phyloP scores from a whole-genome alignment of 2,329 filamentous ascomycete species.

The Pseudogymnoascus sp. region DNA sequence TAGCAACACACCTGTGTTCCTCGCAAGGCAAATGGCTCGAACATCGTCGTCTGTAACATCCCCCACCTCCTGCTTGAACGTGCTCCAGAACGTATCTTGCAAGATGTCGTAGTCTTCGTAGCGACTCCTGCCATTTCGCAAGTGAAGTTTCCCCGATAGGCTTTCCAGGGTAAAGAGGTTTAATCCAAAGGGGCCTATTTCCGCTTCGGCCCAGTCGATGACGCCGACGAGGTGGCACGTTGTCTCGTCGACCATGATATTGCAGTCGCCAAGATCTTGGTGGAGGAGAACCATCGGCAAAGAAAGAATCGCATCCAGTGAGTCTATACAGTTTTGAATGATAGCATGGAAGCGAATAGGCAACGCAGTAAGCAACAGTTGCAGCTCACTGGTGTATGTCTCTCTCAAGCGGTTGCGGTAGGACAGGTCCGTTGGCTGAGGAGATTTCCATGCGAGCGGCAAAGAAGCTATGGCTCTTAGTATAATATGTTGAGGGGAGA shows the following conservation, averaged over 20 bases:
- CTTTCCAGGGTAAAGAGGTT: constrained; percentile 31
- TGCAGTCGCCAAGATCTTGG: constrained; percentile 31
- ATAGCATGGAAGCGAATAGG: constrained; percentile 29
- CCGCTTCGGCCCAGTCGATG: constrained; percentile 35
- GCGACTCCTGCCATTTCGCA: constrained; percentile 28
- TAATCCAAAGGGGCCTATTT: constrained; percentile 32
- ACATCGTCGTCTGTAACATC: constrained; percentile 22
- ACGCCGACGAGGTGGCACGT: constrained; percentile 32
- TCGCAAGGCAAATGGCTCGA: constrained; percentile 26
- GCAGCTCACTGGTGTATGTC: constrained; percentile 27
- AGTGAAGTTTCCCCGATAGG: constrained; percentile 30
- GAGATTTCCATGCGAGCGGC: constrained; percentile 31
- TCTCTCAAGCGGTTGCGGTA: constrained; percentile 22
- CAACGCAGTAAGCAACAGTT: constrained; percentile 27
- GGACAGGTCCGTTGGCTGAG: constrained; percentile 23
- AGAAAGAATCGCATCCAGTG: constrained; percentile 28
- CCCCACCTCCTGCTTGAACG: constrained; percentile 25
- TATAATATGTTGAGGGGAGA: neutral
- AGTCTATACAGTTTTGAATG: constrained; percentile 26
- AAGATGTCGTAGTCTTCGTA: constrained; percentile 29
- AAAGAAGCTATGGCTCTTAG: constrained; percentile 29
- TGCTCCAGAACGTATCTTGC: constrained; percentile 28
- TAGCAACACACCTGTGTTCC: constrained; percentile 19
- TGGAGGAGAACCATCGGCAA: constrained; percentile 34
- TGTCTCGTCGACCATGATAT: constrained; percentile 32